Evolutionary conservation across 495 filamentous ascomycete genomes (phyloP), one percentile per base, ranked within the genome.

Genomic region (Bacidia gigantensis): DNA sequence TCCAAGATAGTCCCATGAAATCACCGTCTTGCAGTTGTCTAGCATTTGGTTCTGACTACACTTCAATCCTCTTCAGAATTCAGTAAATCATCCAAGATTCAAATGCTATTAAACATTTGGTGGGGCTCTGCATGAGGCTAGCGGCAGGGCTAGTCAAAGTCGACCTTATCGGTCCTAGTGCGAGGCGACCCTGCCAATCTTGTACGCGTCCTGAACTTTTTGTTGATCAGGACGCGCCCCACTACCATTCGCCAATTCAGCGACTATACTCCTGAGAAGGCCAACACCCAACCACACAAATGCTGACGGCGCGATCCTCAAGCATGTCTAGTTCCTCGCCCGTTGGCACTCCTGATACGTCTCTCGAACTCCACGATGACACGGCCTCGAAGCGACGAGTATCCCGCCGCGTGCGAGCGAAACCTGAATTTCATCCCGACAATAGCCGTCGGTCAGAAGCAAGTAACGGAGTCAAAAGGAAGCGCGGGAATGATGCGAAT

Each of bases 401-500:
- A 61, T 94, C 88, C 45, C 84, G 84, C 70, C 85, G 89, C 68
- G 79, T 81, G 67, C 77, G 80, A 56, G 86, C 82, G 57, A 80
- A 77, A 55, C 86, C 86, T 47, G 75, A 80, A 58, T 74, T 80
- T 40, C 86, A 81, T 67, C 74, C 71, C 3, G 64, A 73, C 47
- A 72, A 58, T 23, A 60, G 60, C 29, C 61, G 67, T 54, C 64
- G 64, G 42, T 54, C 53, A 22, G 57, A 64, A 23, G 61, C 63
- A 3, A 62, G 56, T 38, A 62, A 66, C 42, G 63, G 65, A 23
- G 62, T 65, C 26, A 82, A 82, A 63, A 72, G 78, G 53, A 81
- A 81, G 62, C 77, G 79, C 11, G 63, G 63, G 21, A 58, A 60
- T 3, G 56, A 63, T 12, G 62, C 66, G 3, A 58, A 44, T 23